Conservation (phyloP, 768 basidiomycete genomes). For the Russula sp. region DNA sequence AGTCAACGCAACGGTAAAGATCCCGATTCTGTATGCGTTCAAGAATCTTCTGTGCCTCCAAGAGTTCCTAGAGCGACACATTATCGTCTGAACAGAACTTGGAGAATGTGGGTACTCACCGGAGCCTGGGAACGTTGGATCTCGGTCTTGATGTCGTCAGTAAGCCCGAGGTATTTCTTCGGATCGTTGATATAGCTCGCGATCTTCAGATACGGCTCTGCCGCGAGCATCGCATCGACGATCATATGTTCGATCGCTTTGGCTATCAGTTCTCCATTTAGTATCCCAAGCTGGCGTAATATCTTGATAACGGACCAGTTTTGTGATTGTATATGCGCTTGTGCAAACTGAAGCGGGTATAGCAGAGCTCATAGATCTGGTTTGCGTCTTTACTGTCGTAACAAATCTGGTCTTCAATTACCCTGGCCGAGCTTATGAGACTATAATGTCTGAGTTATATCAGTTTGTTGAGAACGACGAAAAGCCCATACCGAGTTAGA, state of each 20-base stretch:
- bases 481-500: constrained; percentile 41
- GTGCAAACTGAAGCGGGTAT: constrained; percentile 74
- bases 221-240: constrained; percentile 69
- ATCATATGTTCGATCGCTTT: constrained; percentile 83
- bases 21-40: constrained; percentile 59
- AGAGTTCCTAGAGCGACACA: constrained; percentile 51
- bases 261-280: constrained; percentile 41
- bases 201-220: constrained; percentile 63
- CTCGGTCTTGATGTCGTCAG: constrained; percentile 59
- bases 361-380: constrained; percentile 69
- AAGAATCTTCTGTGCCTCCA: constrained; percentile 55
- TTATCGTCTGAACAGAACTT: constrained; percentile 3
- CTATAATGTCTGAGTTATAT: constrained; percentile 38
- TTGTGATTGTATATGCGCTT: constrained; percentile 84
- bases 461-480: background rate
- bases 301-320: constrained; percentile 45
- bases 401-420: constrained; percentile 71
- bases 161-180: constrained; percentile 58
- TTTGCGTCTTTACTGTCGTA: constrained; percentile 82
- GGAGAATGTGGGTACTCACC: constrained; percentile 38
- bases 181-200: constrained; percentile 56
- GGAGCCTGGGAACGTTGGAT: constrained; percentile 56
- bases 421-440: constrained; percentile 69
- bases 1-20: constrained; percentile 69
- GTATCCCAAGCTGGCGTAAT: background rate